Conservation (phyloP, 768 basidiomycete genomes). For the Termitomyces sp. region DNA sequence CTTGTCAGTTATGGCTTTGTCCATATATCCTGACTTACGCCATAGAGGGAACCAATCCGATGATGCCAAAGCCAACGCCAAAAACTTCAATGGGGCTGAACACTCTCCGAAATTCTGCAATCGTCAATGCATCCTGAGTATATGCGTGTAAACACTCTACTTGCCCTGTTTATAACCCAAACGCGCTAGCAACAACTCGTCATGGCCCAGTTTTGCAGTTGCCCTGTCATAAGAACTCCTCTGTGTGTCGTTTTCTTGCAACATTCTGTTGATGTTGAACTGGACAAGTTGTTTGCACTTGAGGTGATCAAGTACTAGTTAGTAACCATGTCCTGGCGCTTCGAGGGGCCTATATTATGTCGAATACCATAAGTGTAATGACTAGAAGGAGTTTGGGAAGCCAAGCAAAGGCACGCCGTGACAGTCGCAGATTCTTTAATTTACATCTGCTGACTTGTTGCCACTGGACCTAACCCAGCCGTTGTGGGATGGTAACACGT, state of each 20-base stretch:
- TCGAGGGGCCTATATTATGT: slow-evolving; percentile 1
- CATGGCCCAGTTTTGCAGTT: slow-evolving; percentile 5
- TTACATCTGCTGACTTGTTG: background rate
- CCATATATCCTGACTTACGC: slow-evolving; percentile 26
- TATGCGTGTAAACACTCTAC: background rate
- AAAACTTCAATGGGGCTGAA: slow-evolving; percentile 62
- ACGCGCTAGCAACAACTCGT: slow-evolving; percentile 16
- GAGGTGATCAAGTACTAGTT: background rate
- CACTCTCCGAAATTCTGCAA: slow-evolving; percentile 46
- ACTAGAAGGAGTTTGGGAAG: slow-evolving; percentile 14
- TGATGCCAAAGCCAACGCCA: slow-evolving; percentile 66
- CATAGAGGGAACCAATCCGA: slow-evolving; percentile 63
- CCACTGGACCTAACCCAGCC: no score
- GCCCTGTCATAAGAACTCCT: background rate
- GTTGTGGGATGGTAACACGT: background rate
- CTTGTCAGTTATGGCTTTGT: background rate
- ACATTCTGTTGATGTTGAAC: slow-evolving; percentile 3
- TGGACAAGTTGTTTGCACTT: background rate
- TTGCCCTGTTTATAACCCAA: slow-evolving; percentile 19
- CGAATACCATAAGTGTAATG: background rate
- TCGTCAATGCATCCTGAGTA: background rate
- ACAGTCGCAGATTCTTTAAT: background rate
- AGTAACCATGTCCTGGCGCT: background rate
- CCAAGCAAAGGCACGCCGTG: background rate
- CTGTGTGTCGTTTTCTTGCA: slow-evolving; percentile 7